Percentiles rank a stretch among this genome's conserved stretches.
phyloP scores from a whole-genome alignment of 2,329 filamentous ascomycete species.

The Penicillium polonicum region DNA sequence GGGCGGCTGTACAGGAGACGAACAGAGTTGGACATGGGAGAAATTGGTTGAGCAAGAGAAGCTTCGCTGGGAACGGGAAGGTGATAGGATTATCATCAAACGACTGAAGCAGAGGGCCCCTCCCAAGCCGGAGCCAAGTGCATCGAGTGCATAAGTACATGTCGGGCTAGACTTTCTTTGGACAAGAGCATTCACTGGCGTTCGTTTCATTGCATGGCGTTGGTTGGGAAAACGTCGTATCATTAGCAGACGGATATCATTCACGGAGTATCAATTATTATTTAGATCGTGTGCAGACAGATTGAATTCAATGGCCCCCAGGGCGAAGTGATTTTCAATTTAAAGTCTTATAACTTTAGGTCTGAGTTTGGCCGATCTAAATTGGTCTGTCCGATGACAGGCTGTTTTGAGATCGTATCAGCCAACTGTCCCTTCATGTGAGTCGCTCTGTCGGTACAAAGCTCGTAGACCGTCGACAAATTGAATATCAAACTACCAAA shows the following conservation, averaged over 20 bases:
- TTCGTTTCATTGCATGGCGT: constrained; percentile 24
- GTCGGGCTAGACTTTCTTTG: constrained; percentile 3
- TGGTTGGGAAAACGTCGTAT: constrained; percentile 12
- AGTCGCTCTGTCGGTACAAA: constrained; percentile 75
- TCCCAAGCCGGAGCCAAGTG: constrained; percentile 19
- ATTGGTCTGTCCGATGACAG: constrained; percentile 55
- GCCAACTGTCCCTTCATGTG: constrained; percentile 69
- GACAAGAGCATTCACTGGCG: constrained; percentile 12
- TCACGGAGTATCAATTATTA: constrained; percentile 13
- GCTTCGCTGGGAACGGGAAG: constrained; percentile 82
- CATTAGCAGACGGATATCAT: constrained; percentile 11
- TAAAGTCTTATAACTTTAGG: constrained; percentile 66
- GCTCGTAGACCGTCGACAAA: constrained; percentile 83
- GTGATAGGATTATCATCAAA: constrained; percentile 72
- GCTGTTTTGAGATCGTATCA: constrained; percentile 64
- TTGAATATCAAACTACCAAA: constrained; percentile 88
- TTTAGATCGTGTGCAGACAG: constrained; percentile 14
- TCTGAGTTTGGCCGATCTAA: constrained; percentile 72
- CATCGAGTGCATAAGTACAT: neutral
- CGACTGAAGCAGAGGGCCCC: constrained; percentile 42
- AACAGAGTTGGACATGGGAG: constrained; percentile 61
- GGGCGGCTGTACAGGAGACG: constrained; percentile 49
- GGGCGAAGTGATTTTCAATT: constrained; percentile 9
- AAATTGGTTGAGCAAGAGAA: constrained; percentile 65
- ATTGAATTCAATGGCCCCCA: constrained; percentile 9